These are phyloP conservation scores for Aphanomyces invadans DNA, from an alignment of 352 stramenopile species.

Conservation along the genomic window DNA sequence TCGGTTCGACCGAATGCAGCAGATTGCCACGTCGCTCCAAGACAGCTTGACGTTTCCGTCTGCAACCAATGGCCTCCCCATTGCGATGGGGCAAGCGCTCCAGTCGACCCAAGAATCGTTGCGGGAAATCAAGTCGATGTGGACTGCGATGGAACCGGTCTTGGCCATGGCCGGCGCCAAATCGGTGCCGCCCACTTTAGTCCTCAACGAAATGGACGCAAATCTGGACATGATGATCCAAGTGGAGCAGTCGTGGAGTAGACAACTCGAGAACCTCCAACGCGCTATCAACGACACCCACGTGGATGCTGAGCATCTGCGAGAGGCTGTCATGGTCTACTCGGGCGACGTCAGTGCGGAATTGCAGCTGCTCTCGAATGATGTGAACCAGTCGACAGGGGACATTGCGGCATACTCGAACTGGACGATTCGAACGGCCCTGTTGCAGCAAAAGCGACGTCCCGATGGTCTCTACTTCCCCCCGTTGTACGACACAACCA, in stretches of 20 bases:
- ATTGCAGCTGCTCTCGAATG: background rate
- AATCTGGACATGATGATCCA: background rate
- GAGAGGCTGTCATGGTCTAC: background rate
- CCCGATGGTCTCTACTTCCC: background rate
- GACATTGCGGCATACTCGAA: background rate
- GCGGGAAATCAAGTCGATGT: background rate
- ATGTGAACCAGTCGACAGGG: background rate
- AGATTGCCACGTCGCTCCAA: background rate
- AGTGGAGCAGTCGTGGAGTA: background rate
- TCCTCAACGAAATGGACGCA: background rate
- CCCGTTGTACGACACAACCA: background rate
- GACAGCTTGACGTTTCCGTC: background rate
- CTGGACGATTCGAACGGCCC: conserved; percentile 1
- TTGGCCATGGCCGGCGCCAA: background rate
- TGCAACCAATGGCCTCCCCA: background rate
- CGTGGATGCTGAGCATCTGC: background rate
- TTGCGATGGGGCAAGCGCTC: background rate
- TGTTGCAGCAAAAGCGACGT: background rate
- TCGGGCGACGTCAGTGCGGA: background rate
- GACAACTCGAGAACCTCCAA: background rate
- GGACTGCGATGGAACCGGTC: background rate
- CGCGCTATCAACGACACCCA: background rate
- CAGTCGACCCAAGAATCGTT: background rate
- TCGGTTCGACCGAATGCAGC: background rate
- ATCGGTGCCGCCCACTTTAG: background rate